Base-by-base conservation (phyloP, 176 grass and related monocot species). In the Bromus sterilis region DNA sequence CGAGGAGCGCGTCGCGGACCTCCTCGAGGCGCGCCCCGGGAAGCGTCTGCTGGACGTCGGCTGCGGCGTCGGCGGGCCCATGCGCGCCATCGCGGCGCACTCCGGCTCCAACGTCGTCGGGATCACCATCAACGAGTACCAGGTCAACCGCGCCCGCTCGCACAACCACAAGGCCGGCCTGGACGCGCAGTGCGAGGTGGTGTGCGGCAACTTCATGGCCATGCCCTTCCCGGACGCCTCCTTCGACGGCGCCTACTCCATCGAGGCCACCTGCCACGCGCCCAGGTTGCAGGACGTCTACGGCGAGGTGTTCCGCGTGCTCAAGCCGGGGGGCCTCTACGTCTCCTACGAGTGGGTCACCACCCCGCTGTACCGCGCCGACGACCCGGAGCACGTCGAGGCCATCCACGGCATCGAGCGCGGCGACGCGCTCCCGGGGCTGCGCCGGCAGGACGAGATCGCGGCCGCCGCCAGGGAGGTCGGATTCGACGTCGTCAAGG, bases 71-170 rank as follows among this genome's bases (percentile, higher is more conserved):
- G 94, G 91, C 67, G 91, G 94, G 18, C 91, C 94, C 40, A 97
- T 97, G 94, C 94, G 94, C 78, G 91, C 94, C 46, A 94, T 97
- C 30, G 87, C 91, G 3, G 89, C 91, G 2, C 89, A 90, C 55
- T 97, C 94, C 11, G 76, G 87, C 1, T 64, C 94, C 42, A 4
- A 92, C 13, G 85, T 94, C 72, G 94, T 94, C 56, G 94, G 94
- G 46, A 97, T 94, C 87, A 97, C 94, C 82, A 97, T 97, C 79
- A 94, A 94, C 83, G 94, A 94, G 77, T 97, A 97, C 94, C 94
- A 97, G 83, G 91, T 97, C 11, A 87, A 86, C 69, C 94, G 91
- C 69, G 94, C 94, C 11, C 85, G 91, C 28, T 56, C 89, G 0
- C 94, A 94, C 87, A 97, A 97, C 89, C 83, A 82, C 56, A 94